Base-by-base conservation (phyloP, 202 grass and related monocot genomes). In the Eragrostis tef region DNA sequence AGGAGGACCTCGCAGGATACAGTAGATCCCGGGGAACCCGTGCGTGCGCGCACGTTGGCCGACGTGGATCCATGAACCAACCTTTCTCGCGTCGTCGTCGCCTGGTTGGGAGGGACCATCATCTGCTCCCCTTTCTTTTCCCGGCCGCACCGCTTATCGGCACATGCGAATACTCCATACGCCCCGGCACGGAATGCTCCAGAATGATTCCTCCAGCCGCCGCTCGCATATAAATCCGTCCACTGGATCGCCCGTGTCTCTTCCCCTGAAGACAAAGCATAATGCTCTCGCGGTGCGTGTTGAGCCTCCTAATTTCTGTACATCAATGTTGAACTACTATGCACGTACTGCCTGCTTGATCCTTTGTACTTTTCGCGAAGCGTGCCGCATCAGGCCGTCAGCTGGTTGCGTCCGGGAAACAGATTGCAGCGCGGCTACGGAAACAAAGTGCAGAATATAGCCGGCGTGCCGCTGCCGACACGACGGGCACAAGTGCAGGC, bases 11-110 rank as follows among this genome's bases (percentile, higher is more conserved):
- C 11, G n/a, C 48, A 49, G 42, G 13, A 20, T 2, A 12, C 74
- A 62, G 41, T 71, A 64, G 86, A 46, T 83, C 57, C 29, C 58
- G 22, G 26, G 9, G 21, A 47, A 17, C 61, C 21, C 69, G 17
- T 47, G 72, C 75, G 80, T 74, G 61, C 79, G 39, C 51, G 74
- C 86, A 84, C 80, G 82, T 79, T 47, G 27, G 21, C 68, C 29
- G 68, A 88, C 69, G 75, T 84, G 81, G 86, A 70, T 70, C 75
- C 81, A 67, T 39, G 31, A 54, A 67, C 76, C 25, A 54, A 67
- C 76, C 25, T 88, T 62, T 62, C 42, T 26, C 41, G 21, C 22
- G 26, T 59, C 51, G 20, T 60, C 8, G 60, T 49, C n/a, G 71
- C 44, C 7, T 45, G 53, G 17, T 60, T 59, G 84, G 85, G 65